Evolutionary conservation across 768 basidiomycete species (phyloP).

Genomic region (Boletus pseudopeckii): DNA sequence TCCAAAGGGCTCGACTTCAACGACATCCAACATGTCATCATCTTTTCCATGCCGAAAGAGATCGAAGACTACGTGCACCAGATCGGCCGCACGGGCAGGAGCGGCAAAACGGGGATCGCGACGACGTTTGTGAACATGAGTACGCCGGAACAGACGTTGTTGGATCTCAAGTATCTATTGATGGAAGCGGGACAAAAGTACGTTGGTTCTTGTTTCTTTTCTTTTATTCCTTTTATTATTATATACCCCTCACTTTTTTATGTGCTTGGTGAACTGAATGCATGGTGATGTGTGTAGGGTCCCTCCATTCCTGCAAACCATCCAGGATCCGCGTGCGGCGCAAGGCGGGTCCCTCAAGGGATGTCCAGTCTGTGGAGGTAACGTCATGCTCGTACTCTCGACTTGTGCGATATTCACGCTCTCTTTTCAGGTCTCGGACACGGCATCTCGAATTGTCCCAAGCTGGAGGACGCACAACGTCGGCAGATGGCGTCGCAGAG

Average conservation of each 20-base stretch:
- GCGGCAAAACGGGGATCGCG: slow-evolving; percentile 97
- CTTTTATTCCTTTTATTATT: background rate
- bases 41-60: slow-evolving; percentile 99
- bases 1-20: slow-evolving; percentile 99
- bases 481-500: slow-evolving; percentile 88
- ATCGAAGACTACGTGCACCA: slow-evolving; percentile 99
- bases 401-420: background rate
- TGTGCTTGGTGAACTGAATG: background rate
- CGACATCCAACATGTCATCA: slow-evolving; percentile 98
- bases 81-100: slow-evolving; percentile 96
- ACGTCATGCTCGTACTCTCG: slow-evolving; percentile 6
- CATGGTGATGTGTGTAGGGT: slow-evolving; percentile 49
- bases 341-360: slow-evolving; percentile 79
- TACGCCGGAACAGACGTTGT: slow-evolving; percentile 90
- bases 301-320: slow-evolving; percentile 83
- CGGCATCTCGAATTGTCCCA: slow-evolving; percentile 91
- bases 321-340: slow-evolving; percentile 86
- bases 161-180: slow-evolving; percentile 95
- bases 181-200: slow-evolving; percentile 98
- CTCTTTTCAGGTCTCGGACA: slow-evolving; percentile 76
- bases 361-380: slow-evolving; percentile 95
- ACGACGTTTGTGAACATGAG: slow-evolving; percentile 99
- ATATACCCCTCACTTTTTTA: too few relatives aligned
- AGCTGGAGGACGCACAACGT: slow-evolving; percentile 89
- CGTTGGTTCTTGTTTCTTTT: slow-evolving; percentile 24